phyloP scores from a whole-genome alignment of 1,284 basidiomycete species.

The Apiotrichum sp. region DNA sequence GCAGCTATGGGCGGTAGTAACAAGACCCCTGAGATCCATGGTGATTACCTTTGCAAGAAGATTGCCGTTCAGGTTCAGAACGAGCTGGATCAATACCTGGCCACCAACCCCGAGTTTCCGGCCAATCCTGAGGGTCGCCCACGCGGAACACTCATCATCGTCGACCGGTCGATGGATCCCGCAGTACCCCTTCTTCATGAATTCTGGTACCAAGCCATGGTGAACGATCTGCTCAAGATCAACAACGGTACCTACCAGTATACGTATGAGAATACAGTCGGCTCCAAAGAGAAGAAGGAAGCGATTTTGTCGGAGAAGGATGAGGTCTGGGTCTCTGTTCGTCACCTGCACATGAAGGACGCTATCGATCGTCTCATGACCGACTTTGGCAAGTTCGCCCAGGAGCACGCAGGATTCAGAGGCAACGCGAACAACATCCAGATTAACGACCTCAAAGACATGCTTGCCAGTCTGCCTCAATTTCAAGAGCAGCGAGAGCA shows the following conservation, averaged over 20 bases:
- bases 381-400: conserved; percentile 89
- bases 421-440: conserved; percentile 58
- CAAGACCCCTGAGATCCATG: conserved; percentile 38
- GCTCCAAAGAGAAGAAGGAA: conserved; percentile 77
- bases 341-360: conserved; percentile 98
- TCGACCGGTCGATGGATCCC: conserved; percentile 92
- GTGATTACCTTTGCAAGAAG: conserved; percentile 62
- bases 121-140: conserved; percentile 47
- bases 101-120: conserved; percentile 75
- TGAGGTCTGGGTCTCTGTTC: conserved; percentile 81
- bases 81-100: conserved; percentile 77
- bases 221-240: conserved; percentile 84
- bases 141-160: conserved; percentile 77
- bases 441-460: conserved; percentile 97
- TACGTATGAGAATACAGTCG: conserved; percentile 72
- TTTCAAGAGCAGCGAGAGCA: conserved; percentile 91
- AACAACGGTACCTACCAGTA: conserved; percentile 87
- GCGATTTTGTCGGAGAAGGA: conserved; percentile 79
- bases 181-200: conserved; percentile 88
- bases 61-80: conserved; percentile 76
- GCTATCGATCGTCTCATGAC: conserved; percentile 91
- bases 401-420: conserved; percentile 86
- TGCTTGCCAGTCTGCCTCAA: conserved; percentile 91
- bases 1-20: conserved; percentile 34
- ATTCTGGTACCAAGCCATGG: conserved; percentile 99